Evolutionary conservation across 352 stramenopile species (phyloP), one percentile per base, ranked within the genome.

Genomic region (Globisporangium recalcitrans): DNA sequence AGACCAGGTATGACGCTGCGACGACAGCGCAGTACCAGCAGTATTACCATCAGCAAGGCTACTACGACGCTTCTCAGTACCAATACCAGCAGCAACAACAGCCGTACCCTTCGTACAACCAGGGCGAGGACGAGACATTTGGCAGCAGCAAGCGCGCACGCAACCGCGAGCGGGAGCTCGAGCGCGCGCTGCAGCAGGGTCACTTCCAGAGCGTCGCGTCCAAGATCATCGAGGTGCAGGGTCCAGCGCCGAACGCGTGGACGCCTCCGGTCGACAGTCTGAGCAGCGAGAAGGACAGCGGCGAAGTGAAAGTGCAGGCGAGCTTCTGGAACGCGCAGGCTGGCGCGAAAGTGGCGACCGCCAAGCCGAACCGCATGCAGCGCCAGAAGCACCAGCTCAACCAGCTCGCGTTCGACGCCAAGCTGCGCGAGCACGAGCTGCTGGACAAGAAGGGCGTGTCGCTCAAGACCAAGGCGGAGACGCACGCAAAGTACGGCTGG

Each of bases 401-500:
- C 68, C 83, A 92, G 62, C 75, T 92, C 21, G 82, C 83, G 0
- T 92, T 92, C 38, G 83, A 92, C 61, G 83, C 83, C 51, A 89
- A 90, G 70, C 52, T 67, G 31, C 79, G 79, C 27, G 83, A 92
- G 60, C 80, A 87, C 59, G 80, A 92, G 38, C 66, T 92, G 55
- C 67, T 88, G 24, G 80, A 92, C 52, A 77, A 77, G 47, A 85
- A 86, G 60, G 66, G 77, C n/a, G 62, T 70, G 16, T 67, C 75
- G 19, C 69, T 90, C 66, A 90, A 90, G 62, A 90, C 83, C 31
- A 92, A 90, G 61, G 69, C 71, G 8, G 83, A 92, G 48, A 92
- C 83, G 6, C 81, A 90, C 63, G 83, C 83, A 59, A 92, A 92
- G 71, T 92, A 92, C 56, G 83, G 80, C 0, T 92, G 83, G 83